These are phyloP conservation scores for Plasmodium billcollinsi DNA, from an alignment of 169 alveolate species.

Conservation along the genomic window DNA sequence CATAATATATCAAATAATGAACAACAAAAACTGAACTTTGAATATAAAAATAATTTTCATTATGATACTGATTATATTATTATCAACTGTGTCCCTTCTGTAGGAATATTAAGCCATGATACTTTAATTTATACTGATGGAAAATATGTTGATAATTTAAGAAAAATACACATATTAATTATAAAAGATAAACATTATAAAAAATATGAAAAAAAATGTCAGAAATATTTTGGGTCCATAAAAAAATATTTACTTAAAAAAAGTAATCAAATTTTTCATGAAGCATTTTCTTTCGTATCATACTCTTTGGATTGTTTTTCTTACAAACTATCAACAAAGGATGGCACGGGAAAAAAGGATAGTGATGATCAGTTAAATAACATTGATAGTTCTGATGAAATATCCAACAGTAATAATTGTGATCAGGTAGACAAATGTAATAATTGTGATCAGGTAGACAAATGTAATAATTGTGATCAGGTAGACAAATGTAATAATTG, in stretches of 20 bases:
- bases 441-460: not conserved
- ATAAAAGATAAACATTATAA: slow-evolving; percentile 56
- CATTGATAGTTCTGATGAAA: too few relatives aligned
- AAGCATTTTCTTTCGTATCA: slow-evolving; percentile 40
- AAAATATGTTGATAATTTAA: slow-evolving; percentile 55
- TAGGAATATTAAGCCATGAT: slow-evolving; percentile 41
- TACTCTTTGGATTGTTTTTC: slow-evolving; percentile 40
- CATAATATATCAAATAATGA: not conserved
- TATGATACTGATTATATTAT: slow-evolving; percentile 19
- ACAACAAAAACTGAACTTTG: not conserved
- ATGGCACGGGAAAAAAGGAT: not conserved
- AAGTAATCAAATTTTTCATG: slow-evolving; percentile 54
- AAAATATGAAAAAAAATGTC: slow-evolving; percentile 43
- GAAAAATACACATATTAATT: slow-evolving; percentile 51
- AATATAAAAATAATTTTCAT: not conserved
- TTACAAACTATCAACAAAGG: slow-evolving; percentile 4
- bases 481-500: not conserved
- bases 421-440: too few relatives aligned
- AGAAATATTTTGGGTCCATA: slow-evolving; percentile 32
- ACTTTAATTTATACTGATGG: slow-evolving; percentile 73
- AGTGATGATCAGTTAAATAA: not conserved
- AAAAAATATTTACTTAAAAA: slow-evolving; percentile 63
- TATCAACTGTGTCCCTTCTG: slow-evolving; percentile 50
- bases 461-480: not conserved
- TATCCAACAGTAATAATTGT: too few relatives aligned